These are phyloP conservation scores for Eucalyptus guilfoylei DNA, from an alignment of 345 rosid genomes.

Conservation along the genomic window DNA sequence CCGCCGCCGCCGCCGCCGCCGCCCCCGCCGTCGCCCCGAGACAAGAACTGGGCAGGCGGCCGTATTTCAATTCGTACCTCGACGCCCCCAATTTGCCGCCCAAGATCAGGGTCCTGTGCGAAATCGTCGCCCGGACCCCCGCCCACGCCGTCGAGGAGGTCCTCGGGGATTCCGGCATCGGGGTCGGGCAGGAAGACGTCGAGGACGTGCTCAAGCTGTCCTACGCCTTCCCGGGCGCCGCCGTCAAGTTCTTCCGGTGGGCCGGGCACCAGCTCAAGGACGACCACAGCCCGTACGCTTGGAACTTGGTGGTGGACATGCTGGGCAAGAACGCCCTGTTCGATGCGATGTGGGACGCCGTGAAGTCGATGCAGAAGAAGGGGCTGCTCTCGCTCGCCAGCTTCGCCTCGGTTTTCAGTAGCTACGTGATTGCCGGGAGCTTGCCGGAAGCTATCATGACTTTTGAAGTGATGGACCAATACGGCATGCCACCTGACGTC, in stretches of 20 bases:
- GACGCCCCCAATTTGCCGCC: conserved; percentile 22
- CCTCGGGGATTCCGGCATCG: conserved; percentile 22
- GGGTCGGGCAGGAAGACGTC: conserved; percentile 28
- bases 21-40: not conserved
- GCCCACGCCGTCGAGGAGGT: conserved; percentile 23
- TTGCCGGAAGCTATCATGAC: conserved; percentile 30
- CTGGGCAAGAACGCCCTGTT: conserved; percentile 44
- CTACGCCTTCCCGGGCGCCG: conserved; percentile 35
- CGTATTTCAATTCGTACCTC: conserved; percentile 22
- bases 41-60: not conserved
- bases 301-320: conserved; percentile 64
- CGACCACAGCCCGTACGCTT: conserved; percentile 47
- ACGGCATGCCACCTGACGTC: conserved; percentile 24
- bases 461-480: conserved; percentile 46
- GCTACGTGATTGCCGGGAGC: conserved; percentile 25
- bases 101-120: conserved; percentile 23
- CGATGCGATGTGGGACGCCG: conserved; percentile 68
- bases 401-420: conserved; percentile 53
- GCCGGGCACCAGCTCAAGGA: conserved; percentile 27
- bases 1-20: not conserved
- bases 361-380: conserved; percentile 34
- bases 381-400: conserved; percentile 44
- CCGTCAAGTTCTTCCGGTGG: conserved; percentile 65
- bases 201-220: conserved; percentile 48
- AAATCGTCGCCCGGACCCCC: conserved; percentile 34